Percentiles rank a stretch among this genome's conserved stretches.
These are phyloP conservation scores for Saccharomyces pastorianus DNA, from an alignment of 1,139 yeast species.

Conservation along the genomic window DNA sequence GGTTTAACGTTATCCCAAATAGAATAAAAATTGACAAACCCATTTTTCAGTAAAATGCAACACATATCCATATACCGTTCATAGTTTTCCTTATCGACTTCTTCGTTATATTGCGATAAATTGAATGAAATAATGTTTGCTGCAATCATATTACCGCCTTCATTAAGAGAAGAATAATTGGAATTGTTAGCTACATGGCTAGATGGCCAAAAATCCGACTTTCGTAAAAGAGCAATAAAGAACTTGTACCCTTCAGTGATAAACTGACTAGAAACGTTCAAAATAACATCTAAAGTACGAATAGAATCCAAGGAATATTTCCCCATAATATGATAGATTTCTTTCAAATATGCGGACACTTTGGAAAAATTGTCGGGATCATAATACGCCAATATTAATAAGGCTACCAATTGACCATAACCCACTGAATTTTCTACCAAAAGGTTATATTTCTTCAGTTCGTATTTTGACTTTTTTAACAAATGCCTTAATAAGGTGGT, in stretches of 20 bases:
- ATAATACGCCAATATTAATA: slow-evolving; percentile 41
- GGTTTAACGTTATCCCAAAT: slow-evolving; percentile 53
- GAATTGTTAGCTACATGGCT: slow-evolving; percentile 28
- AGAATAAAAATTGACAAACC: slow-evolving; percentile 57
- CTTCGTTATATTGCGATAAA: slow-evolving; percentile 28
- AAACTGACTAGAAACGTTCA: slow-evolving; percentile 44
- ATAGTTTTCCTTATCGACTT: slow-evolving; percentile 33
- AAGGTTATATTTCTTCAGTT: slow-evolving; percentile 65
- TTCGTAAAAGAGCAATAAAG: slow-evolving; percentile 42
- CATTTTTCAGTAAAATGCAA: slow-evolving; percentile 58
- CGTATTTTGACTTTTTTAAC: slow-evolving; percentile 38
- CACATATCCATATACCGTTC: slow-evolving; percentile 38
- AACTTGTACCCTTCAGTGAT: slow-evolving; percentile 42
- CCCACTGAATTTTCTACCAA: slow-evolving; percentile 80
- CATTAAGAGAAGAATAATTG: slow-evolving; percentile 30
- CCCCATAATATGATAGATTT: slow-evolving; percentile 58
- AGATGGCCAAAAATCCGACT: slow-evolving; percentile 62
- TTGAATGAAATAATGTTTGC: slow-evolving; percentile 55
- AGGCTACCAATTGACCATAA: slow-evolving; percentile 56
- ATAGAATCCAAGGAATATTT: slow-evolving; percentile 73
- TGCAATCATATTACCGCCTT: slow-evolving; percentile 54
- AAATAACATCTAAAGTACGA: slow-evolving; percentile 54
- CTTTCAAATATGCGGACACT: slow-evolving; percentile 41
- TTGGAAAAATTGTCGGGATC: slow-evolving; percentile 38
- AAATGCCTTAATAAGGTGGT: slow-evolving; percentile 18